Conservation (phyloP, 2,329 filamentous ascomycete genomes). For the Phialophora expanda region DNA sequence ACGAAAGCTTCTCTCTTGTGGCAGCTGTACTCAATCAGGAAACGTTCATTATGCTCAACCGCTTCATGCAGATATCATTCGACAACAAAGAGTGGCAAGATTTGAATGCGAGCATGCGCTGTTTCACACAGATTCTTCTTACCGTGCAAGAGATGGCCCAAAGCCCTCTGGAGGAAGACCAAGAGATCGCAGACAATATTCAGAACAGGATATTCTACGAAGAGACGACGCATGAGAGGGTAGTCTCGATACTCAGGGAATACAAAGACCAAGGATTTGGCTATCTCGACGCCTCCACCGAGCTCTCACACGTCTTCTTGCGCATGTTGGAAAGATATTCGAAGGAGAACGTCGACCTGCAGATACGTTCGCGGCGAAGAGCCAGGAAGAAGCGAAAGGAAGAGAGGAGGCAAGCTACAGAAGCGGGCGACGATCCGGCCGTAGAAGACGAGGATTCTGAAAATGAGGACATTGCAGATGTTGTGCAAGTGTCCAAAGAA, state of each 20-base stretch:
- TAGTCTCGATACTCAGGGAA: slow-evolving; percentile 77
- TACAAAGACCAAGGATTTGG: slow-evolving; percentile 95
- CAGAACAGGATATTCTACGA: slow-evolving; percentile 98
- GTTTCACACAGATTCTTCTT: slow-evolving; percentile 90
- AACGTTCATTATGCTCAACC: slow-evolving; percentile 87
- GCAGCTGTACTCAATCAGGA: slow-evolving; percentile 92
- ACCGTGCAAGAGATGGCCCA: slow-evolving; percentile 92
- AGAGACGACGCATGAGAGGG: slow-evolving; percentile 86
- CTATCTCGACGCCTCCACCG: slow-evolving; percentile 89
- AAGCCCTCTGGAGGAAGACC: slow-evolving; percentile 85
- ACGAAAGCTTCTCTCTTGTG: slow-evolving; percentile 81
- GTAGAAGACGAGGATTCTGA: slow-evolving; percentile 65
- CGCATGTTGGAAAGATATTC: slow-evolving; percentile 91
- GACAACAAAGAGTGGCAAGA: slow-evolving; percentile 88
- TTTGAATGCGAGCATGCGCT: slow-evolving; percentile 85
- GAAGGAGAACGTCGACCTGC: slow-evolving; percentile 92
- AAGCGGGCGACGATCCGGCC: slow-evolving; percentile 53
- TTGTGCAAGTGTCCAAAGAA: slow-evolving; percentile 74
- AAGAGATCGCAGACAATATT: slow-evolving; percentile 97
- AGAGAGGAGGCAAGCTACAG: slow-evolving; percentile 51
- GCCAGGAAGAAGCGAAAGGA: slow-evolving; percentile 75
- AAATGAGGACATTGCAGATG: slow-evolving; percentile 74
- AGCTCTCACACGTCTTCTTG: slow-evolving; percentile 88
- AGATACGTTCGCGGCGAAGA: slow-evolving; percentile 80
- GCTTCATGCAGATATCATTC: slow-evolving; percentile 76